phyloP scores from a whole-genome alignment of 257 asterid genomes.

The Nicotiana obtusifolia region DNA sequence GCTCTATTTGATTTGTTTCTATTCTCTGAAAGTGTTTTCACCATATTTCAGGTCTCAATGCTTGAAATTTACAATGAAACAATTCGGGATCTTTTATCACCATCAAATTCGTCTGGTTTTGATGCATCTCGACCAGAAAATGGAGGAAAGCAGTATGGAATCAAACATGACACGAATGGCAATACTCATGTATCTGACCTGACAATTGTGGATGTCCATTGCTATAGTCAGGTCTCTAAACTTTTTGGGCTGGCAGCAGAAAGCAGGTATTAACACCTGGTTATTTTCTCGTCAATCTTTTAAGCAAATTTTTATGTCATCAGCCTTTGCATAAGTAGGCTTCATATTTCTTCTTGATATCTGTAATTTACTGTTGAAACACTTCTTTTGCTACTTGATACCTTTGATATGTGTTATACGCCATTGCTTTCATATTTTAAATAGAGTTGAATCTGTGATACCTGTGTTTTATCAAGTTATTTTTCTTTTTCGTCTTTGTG shows the following conservation, averaged over 20 bases:
- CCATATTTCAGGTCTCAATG: slow-evolving; percentile 69
- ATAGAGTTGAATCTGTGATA: background rate
- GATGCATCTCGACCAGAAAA: slow-evolving; percentile 56
- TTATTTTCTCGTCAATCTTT: background rate
- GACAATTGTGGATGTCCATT: slow-evolving; percentile 66
- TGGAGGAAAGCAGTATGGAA: slow-evolving; percentile 66
- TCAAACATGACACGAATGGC: slow-evolving; percentile 78
- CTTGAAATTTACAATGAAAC: slow-evolving; percentile 95
- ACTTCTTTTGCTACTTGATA: background rate
- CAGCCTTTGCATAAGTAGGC: background rate
- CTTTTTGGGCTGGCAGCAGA: slow-evolving; percentile 89
- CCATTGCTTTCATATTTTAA: background rate
- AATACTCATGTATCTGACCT: slow-evolving; percentile 81
- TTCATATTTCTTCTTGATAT: background rate
- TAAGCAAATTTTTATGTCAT: background rate
- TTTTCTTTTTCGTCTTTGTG: slow-evolving; percentile 1
- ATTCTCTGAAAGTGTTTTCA: background rate
- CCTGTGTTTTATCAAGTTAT: background rate
- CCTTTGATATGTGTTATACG: background rate
- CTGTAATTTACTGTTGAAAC: background rate
- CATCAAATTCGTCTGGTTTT: slow-evolving; percentile 22
- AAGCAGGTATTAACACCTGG: slow-evolving; percentile 52
- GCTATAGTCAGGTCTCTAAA: slow-evolving; percentile 83
- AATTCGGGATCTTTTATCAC: slow-evolving; percentile 63
- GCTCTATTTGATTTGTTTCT: slow-evolving; percentile 1